Evolutionary conservation across 805 yeast species (phyloP), one percentile per base, ranked within the genome.

Genomic region (Ogataea nitratoaversa): DNA sequence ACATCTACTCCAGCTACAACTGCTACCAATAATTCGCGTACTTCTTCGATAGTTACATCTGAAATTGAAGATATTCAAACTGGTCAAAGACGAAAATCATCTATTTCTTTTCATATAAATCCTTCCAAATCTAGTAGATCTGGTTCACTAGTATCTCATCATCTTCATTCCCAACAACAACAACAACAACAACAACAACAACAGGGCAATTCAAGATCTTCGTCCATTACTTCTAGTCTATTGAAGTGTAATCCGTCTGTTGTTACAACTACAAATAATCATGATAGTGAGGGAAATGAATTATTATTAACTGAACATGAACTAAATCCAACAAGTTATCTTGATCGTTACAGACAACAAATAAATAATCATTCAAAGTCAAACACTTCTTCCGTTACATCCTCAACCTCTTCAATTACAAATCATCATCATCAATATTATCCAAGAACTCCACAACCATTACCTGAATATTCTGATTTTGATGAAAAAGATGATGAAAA

Each of bases 81-180:
- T 8, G 59, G 60, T 13, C 36, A 47, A 8, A 33, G 50, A 24
- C 48, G 62, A 34, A 54, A 56, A 41, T 54, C 62, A 3, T 55
- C 58, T 4, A 45, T 58, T 29, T 53, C 59, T 5, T 59, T 60
- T 43, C 54, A 49, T n/a, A 28, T 50, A 17, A 39, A 39, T 25
- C 33, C 42, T 23, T 43, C 46, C 8, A 46, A 42, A 29, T 42
- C 48, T 14, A 46, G 50, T 20, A 36, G 59, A 30, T 48, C 55
- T 30, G 60, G 56, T 0, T 54, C 60, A 2, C 16, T 52, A 12
- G 34, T 55, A 0, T 54, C 60, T 22, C 39, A 20, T 19, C 25
- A 16, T 28, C 38, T 22, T 23, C 37, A 18, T 28, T 24, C 12
- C 14, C 30, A 6, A 18, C 34, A 13, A 30, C 23, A 19, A 18